phyloP scores from a whole-genome alignment of 805 yeast species.

The Wickerhamomyces bisporus region DNA sequence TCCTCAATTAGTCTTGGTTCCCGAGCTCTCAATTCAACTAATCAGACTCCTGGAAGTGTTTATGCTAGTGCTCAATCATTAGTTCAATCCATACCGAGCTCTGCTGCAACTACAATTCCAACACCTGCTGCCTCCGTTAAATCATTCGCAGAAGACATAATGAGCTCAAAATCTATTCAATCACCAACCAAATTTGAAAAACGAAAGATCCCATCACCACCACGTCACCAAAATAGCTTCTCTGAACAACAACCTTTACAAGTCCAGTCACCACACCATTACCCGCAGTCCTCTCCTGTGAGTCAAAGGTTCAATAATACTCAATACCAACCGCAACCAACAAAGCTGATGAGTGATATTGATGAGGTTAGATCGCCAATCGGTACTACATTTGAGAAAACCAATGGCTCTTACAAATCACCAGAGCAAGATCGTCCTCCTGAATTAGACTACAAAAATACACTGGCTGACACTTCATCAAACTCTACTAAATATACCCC shows the following conservation, averaged over 20 bases:
- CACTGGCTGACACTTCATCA: neutral
- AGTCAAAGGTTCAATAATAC: neutral
- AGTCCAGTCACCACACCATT: no score
- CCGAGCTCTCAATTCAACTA: neutral
- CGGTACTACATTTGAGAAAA: neutral
- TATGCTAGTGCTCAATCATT: slow-evolving; percentile 11
- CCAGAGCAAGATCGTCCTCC: neutral
- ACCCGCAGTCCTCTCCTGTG: neutral
- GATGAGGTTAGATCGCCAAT: neutral
- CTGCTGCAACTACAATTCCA: no score
- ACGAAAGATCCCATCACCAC: neutral
- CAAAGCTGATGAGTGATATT: no score
- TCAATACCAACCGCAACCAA: no score
- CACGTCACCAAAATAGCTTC: neutral
- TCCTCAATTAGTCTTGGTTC: slow-evolving; percentile 1
- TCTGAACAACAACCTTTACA: neutral
- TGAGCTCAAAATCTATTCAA: no score
- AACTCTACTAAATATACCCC: neutral
- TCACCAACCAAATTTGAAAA: neutral
- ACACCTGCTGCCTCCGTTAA: no score
- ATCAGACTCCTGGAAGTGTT: slow-evolving; percentile 2
- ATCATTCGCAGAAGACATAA: no score
- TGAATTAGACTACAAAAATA: neutral
- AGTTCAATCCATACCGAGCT: neutral
- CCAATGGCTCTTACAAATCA: neutral